These are phyloP conservation scores for Aphanomyces stellatus DNA, from an alignment of 352 stramenopile genomes.

Conservation along the genomic window DNA sequence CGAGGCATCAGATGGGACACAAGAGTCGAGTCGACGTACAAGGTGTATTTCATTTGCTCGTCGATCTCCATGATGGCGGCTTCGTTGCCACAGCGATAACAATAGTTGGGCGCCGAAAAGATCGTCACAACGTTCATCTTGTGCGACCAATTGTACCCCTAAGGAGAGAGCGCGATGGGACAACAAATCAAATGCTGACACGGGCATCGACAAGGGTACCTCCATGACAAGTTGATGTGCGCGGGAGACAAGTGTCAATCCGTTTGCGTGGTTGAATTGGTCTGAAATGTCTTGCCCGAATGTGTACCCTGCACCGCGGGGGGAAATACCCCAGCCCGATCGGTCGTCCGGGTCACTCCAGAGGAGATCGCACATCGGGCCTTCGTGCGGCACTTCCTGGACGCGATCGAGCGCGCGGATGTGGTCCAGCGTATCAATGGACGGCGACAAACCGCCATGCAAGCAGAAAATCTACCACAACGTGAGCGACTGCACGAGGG, in stretches of 20 bases:
- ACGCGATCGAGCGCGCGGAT: constrained; percentile 90
- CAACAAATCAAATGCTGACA: background rate
- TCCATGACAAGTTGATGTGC: constrained; percentile 96
- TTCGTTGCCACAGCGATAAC: constrained; percentile 98
- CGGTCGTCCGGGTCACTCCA: constrained; percentile 96
- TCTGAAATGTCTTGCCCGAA: constrained; percentile 90
- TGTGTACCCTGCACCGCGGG: constrained; percentile 86
- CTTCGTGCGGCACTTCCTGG: constrained; percentile 95
- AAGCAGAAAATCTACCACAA: constrained; percentile 53
- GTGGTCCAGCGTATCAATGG: constrained; percentile 90
- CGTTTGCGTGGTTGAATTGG: constrained; percentile 93
- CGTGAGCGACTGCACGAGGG: constrained; percentile 35
- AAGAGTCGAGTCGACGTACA: constrained; percentile 50
- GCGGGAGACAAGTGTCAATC: constrained; percentile 85
- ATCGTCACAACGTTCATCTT: constrained; percentile 97
- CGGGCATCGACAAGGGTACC: constrained; percentile 29
- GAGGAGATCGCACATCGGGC: constrained; percentile 97
- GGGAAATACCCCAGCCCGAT: constrained; percentile 93
- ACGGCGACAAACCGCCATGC: constrained; percentile 83
- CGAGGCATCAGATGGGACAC: background rate
- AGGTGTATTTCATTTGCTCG: constrained; percentile 93
- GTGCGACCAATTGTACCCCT: constrained; percentile 93
- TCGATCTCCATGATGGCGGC: constrained; percentile 97
- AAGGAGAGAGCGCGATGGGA: no score
- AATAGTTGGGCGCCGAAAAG: constrained; percentile 99